A percentile compares a stretch with the other conserved stretches of the same genome.
Evolutionary conservation across 2,329 filamentous ascomycete species (phyloP).

Genomic region (Aspergillus intermedius): DNA sequence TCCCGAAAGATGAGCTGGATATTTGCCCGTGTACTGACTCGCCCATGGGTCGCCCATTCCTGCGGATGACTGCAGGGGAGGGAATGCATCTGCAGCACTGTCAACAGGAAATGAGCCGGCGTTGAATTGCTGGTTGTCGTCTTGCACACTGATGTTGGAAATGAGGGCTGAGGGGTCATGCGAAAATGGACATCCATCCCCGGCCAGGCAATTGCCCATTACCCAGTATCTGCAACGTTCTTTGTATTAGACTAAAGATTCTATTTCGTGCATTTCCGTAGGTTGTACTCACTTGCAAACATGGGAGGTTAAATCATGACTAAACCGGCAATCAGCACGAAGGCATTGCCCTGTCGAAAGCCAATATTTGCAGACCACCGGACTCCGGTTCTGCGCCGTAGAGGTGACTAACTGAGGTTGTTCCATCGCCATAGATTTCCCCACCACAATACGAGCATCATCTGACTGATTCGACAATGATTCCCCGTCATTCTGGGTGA

Average conservation of each 20-base stretch:
- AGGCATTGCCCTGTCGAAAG: constrained; percentile 92
- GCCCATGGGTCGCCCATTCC: constrained; percentile 55
- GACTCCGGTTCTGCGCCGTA: constrained; percentile 67
- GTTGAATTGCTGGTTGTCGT: constrained; percentile 44
- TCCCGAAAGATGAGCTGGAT: constrained; percentile 38
- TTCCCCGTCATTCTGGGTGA: constrained; percentile 67
- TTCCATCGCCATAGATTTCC: constrained; percentile 78
- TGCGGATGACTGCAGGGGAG: constrained; percentile 59
- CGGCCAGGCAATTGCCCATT: constrained; percentile 88
- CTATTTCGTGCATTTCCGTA: not conserved
- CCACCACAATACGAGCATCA: constrained; percentile 65
- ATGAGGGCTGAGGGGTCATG: constrained; percentile 87
- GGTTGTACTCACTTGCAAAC: constrained; percentile 80
- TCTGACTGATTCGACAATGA: constrained; percentile 48
- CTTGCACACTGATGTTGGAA: constrained; percentile 71
- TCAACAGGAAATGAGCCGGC: constrained; percentile 66
- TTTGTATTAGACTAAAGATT: constrained; percentile 13
- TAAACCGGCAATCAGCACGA: constrained; percentile 92
- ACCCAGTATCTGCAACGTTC: constrained; percentile 71
- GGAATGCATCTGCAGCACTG: constrained; percentile 73
- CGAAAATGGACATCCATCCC: constrained; percentile 91
- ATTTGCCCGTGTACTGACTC: constrained; percentile 40
- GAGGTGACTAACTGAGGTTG: constrained; percentile 69
- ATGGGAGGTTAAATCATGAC: constrained; percentile 90
- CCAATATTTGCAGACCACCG: constrained; percentile 95